Base-by-base conservation (phyloP, 768 basidiomycete genomes). In the Pleurotus citrinopileatus region DNA sequence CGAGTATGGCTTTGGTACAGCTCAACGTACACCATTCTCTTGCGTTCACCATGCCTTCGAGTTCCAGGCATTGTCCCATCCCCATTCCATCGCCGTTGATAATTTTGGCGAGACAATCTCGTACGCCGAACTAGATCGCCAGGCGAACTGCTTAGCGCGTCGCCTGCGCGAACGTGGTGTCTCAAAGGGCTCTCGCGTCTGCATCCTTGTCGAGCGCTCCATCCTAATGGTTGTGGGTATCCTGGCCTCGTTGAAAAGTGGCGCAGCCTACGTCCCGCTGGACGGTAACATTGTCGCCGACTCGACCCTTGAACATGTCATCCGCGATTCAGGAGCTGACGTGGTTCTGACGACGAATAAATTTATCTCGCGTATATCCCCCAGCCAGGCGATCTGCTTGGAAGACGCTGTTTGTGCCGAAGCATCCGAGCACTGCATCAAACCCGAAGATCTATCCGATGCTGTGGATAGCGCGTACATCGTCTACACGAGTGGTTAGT, bases 401-500 rank as follows among this genome's bases (percentile, higher is more conserved):
- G 73, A 76, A 53, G 58, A 65, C 47, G 58, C 60, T 37, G 61
- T 72, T 22, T 69, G 70, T 57, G 44, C 61, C 4, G 26, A 57
- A 29, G 28, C 59, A 29, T 61, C 64, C 15, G 52, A 56, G 19
- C 63, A 68, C 40, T 73, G 73, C 52, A 50, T 62, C 15, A 75
- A 72, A 45, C 73, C 70, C 9, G 55, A 55, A 17, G 66, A 70
- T 47, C 47, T 65, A 3, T 59, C 60, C 29, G 47, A 55, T 20
- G 42, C 59, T n/a, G 57, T 58, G n/a, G 65, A 62, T 20, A 65
- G 67, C 7, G 71, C 70, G 13, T 79, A 79, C 63, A 65, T 75
- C 28, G 79, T 80, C 12, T 80, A 79, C 60, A 80, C 79, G 10
- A 80, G 80, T 38, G 82, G 82, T 79, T 63, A 50, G 72, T 62